Evolutionary conservation across 2,329 filamentous ascomycete species (phyloP).

Genomic region (Sclerotinia sclerotiorum): DNA sequence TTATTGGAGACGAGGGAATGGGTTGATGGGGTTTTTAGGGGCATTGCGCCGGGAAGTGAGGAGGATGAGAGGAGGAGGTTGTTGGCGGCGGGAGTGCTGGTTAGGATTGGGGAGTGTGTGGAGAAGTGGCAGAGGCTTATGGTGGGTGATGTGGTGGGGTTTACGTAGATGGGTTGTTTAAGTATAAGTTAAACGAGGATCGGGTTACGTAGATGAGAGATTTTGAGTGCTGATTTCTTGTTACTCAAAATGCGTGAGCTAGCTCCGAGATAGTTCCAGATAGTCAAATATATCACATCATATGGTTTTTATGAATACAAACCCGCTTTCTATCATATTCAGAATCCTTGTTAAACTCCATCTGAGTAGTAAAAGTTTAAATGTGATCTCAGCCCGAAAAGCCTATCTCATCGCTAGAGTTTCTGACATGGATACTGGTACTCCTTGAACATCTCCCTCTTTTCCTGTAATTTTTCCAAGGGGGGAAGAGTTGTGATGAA

Average conservation of each 20-base stretch:
- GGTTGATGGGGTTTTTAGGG: constrained; percentile 74
- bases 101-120: constrained; percentile 77
- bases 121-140: constrained; percentile 77
- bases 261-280: neutral
- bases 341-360: too few species aligned
- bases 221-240: neutral
- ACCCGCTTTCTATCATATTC: too few species aligned
- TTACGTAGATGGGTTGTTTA: neutral
- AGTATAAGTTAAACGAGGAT: too few species aligned
- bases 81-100: constrained; percentile 72
- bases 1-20: constrained; percentile 86
- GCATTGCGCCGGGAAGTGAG: constrained; percentile 45
- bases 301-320: neutral
- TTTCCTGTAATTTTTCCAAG: too few species aligned
- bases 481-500: too few species aligned
- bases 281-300: neutral
- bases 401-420: too few species aligned
- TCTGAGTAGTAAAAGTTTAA: too few species aligned
- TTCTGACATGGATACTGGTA: too few species aligned
- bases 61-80: constrained; percentile 81
- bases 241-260: neutral
- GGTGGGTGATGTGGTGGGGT: constrained; percentile 61
- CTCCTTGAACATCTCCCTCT: too few species aligned
- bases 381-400: too few species aligned
- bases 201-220: too few species aligned